Base-by-base conservation (phyloP, 2,329 filamentous ascomycete genomes). In the Pseudogymnoascus sp. region DNA sequence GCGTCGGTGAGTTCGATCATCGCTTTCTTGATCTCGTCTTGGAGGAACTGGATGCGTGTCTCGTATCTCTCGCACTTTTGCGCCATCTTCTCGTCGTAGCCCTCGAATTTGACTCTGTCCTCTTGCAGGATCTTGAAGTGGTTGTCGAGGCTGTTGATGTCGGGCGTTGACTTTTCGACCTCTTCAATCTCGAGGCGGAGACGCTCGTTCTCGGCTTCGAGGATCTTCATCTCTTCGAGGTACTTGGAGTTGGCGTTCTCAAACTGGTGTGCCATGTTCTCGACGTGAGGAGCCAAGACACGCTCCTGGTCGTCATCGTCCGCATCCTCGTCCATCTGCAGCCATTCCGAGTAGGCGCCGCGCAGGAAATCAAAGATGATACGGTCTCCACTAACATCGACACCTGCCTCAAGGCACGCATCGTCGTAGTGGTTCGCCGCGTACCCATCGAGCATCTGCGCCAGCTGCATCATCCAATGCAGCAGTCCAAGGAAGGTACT, bases 381-480 rank as follows among this genome's bases (percentile, higher is more conserved):
- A 64, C 91, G 87, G 72, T 99, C 92, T 4, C 90, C 90, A 9
- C 81, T 86, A 28, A 97, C 86, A 73, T 99, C 94, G 50, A 94
- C 84, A 1, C 93, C 94, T 30, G 85, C 87, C 68, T 97, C 93
- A 41, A 88, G 81, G 71, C 91, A 97, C 1, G 91, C 92, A 59
- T 96, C 89, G 66, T 97, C 91, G 72, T 96, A 99, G 54, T 85
- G 85, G 62, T 91, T 88, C 60, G 78, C 74, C 1, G 84, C 79
- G 70, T 92, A 97, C 20, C 89, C 83, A 64, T 97, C 92, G 70
- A 97, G 84, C 87, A 97, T 96, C 67, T 93, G 87, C 4, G 91
- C 90, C 59, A 99, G 79, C 74, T 97, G 92, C 93, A 99, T 96
- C 86, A 99, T 93, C 94, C 94, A 99, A 76, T 99, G 92, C 58